Evolutionary conservation across 83 land plant species (phyloP), one percentile per base, ranked within the genome.

Genomic region (Picea abies): DNA sequence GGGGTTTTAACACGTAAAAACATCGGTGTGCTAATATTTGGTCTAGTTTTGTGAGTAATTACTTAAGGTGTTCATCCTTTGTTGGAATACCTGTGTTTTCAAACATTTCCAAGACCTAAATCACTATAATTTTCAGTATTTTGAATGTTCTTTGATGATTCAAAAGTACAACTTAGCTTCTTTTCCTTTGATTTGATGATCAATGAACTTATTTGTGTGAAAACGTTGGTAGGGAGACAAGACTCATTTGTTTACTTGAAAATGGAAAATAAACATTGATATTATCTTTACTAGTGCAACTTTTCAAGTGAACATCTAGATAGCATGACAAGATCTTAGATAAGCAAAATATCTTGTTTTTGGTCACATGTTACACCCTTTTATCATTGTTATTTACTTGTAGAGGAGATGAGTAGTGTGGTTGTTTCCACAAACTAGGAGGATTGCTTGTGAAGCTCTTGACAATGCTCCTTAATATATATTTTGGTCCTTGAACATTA

Each of bases 361-460:
- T 72, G 39, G 83, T 49, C 37, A 82, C 82, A 14, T 49, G 78
- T 0, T 83, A 88, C 17, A 68, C 47, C 86, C 85, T 90, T 72
- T 91, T 92, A n/a, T 87, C 94, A 70, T 19, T 82, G 62, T 80
- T 90, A 70, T 80, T 84, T 41, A 87, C 84, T 64, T 89, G 83
- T 56, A 90, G 70, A 37, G 94, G 90, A 19, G 94, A 86, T 25
- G 89, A 23, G 19, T 91, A 90, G 20, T 96, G 94, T 35, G 91
- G 92, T 64, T 98, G 79, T 85, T 97, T 97, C 81, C 93, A 92
- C 82, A 97, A 76, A 63, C 94, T 97, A 14, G 99, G 95, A 65
- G 99, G 98, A 17, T 95, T 91, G 4, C 91, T 80, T 63, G 87
- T 81, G 79, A 91, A 97, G 76, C 95, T 93, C 82, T 92, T 89